Evolutionary conservation across 345 rosid genomes (phyloP).

Genomic region (Firmiana major): DNA sequence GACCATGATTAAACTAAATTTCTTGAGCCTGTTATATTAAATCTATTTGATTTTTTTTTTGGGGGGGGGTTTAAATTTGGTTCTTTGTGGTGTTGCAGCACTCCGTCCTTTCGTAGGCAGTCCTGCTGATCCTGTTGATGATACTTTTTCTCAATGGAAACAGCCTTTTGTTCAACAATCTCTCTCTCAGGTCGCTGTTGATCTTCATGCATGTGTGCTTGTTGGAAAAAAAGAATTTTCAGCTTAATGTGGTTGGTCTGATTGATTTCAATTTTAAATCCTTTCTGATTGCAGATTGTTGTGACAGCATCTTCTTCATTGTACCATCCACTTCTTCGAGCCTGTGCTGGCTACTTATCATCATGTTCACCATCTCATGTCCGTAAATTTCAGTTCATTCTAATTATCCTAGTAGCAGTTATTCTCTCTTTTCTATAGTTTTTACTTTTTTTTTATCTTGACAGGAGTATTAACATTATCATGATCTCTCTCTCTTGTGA

Average conservation of each 20-base stretch:
- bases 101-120: conserved; percentile 61
- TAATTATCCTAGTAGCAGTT: background rate
- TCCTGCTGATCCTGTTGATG: conserved; percentile 48
- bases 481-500: background rate
- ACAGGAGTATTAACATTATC: background rate
- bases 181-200: conserved; percentile 53
- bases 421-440: background rate
- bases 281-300: conserved; percentile 58
- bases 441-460: background rate
- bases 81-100: conserved; percentile 32
- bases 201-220: background rate
- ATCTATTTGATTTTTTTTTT: background rate
- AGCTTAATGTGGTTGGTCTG: background rate
- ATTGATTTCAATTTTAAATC: background rate
- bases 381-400: conserved; percentile 29
- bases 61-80: background rate
- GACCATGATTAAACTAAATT: background rate
- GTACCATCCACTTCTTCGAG: conserved; percentile 62
- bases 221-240: no score
- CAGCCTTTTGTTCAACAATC: conserved; percentile 70
- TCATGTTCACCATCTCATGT: conserved; percentile 84
- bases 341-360: conserved; percentile 72
- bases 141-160: conserved; percentile 62
- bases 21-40: background rate
- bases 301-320: conserved; percentile 53